Evolutionary conservation across 164 flowering plant species (phyloP).

Genomic region (Umbellularia californica): DNA sequence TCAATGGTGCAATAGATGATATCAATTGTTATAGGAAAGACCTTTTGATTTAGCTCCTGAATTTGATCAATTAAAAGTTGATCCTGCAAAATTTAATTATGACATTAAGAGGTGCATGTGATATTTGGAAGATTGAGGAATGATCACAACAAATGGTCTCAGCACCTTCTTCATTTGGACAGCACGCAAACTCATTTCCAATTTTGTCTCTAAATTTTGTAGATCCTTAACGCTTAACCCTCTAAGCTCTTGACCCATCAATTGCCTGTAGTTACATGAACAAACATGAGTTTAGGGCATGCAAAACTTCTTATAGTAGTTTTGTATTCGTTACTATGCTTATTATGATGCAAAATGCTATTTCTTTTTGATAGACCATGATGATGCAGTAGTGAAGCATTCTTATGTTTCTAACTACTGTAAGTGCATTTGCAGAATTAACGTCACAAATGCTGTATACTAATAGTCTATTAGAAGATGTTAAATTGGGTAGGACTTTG

Average conservation of each 20-base stretch:
- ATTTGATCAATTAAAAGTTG: slow-evolving; percentile 66
- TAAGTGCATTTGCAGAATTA: background rate
- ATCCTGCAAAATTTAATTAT: slow-evolving; percentile 46
- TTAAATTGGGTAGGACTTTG: background rate
- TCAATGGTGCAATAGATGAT: background rate
- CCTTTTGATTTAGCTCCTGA: slow-evolving; percentile 77
- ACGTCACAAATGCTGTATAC: background rate
- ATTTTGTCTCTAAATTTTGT: slow-evolving; percentile 71
- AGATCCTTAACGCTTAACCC: slow-evolving; percentile 68
- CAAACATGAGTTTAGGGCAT: background rate
- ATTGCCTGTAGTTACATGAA: slow-evolving; percentile 47
- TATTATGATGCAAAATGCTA: too few species aligned
- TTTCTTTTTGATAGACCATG: background rate
- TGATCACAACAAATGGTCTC: background rate
- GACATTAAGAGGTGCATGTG: slow-evolving; percentile 8
- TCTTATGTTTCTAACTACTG: background rate
- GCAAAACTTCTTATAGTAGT: background rate
- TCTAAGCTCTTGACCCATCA: slow-evolving; percentile 87
- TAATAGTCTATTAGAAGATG: too few species aligned
- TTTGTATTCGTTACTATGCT: background rate
- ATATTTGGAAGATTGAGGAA: background rate
- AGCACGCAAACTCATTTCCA: slow-evolving; percentile 74
- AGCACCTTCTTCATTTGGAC: slow-evolving; percentile 78
- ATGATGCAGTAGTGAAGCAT: background rate
- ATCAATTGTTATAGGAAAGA: slow-evolving; percentile 19